phyloP scores from a whole-genome alignment of 148 eudicot genomes.

The Rhododendron ferrugineum region DNA sequence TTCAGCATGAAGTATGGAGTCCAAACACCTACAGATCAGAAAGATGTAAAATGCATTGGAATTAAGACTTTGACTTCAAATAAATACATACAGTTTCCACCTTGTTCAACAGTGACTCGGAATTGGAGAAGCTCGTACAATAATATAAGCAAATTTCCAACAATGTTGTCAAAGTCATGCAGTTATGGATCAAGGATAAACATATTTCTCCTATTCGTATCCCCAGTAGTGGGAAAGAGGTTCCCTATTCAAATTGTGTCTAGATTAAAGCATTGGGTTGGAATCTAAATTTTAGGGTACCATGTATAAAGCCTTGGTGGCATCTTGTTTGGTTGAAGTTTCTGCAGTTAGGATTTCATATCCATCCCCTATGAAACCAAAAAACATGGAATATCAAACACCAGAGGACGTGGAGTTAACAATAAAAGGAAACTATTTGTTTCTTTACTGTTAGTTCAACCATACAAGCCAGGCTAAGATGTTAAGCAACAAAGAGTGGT shows the following conservation, averaged over 20 bases:
- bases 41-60: background rate
- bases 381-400: background rate
- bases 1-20: constrained; percentile 84
- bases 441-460: background rate
- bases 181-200: background rate
- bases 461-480: background rate
- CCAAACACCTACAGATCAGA: constrained; percentile 52
- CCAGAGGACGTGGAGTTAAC: background rate
- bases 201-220: background rate
- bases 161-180: background rate
- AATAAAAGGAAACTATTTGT: background rate
- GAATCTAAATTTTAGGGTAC: background rate
- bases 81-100: background rate
- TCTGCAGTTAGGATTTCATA: background rate
- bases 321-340: background rate
- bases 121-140: background rate
- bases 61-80: background rate
- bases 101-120: background rate
- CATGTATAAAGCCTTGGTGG: background rate
- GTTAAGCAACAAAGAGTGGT: background rate
- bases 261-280: background rate
- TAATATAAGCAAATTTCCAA: background rate
- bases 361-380: background rate
- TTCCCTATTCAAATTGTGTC: background rate
- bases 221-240: background rate